Conservation (phyloP, 331 rosid genomes). For the Ulmus americana region DNA sequence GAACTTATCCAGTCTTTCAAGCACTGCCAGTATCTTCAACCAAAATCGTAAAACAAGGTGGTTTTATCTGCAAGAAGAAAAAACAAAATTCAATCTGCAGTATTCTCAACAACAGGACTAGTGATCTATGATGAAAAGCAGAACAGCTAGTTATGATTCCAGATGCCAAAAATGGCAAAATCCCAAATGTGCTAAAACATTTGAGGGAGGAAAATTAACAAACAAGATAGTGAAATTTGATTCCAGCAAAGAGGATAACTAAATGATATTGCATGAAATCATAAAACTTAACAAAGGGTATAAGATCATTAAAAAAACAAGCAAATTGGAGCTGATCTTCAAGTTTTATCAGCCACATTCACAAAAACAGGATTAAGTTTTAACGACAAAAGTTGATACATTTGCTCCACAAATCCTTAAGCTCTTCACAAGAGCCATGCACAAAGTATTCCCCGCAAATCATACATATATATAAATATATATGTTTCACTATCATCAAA, state of each 20-base stretch:
- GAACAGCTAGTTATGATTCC: background rate
- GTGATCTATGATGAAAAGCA: background rate
- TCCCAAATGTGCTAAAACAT: background rate
- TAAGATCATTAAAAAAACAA: background rate
- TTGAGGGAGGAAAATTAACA: no score
- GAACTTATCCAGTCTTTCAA: conserved; percentile 24
- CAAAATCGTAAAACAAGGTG: conserved; percentile 15
- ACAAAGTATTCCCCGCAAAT: background rate
- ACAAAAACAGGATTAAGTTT: background rate
- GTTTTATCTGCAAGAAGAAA: conserved; percentile 28
- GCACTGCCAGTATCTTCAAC: background rate
- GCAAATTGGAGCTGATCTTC: background rate
- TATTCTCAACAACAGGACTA: background rate
- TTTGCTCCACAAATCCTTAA: conserved; percentile 7
- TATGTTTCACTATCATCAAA: background rate
- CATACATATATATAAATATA: background rate
- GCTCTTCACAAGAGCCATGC: background rate
- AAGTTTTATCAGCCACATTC: conserved; percentile 25
- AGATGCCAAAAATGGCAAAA: background rate
- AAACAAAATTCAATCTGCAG: conserved; percentile 17
- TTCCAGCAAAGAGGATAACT: no score
- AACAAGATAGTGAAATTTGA: no score
- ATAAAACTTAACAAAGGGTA: background rate
- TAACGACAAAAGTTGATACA: background rate
- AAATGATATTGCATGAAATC: no score